Conservation (phyloP, 805 yeast species). For the Ogataea chonburiensis region DNA sequence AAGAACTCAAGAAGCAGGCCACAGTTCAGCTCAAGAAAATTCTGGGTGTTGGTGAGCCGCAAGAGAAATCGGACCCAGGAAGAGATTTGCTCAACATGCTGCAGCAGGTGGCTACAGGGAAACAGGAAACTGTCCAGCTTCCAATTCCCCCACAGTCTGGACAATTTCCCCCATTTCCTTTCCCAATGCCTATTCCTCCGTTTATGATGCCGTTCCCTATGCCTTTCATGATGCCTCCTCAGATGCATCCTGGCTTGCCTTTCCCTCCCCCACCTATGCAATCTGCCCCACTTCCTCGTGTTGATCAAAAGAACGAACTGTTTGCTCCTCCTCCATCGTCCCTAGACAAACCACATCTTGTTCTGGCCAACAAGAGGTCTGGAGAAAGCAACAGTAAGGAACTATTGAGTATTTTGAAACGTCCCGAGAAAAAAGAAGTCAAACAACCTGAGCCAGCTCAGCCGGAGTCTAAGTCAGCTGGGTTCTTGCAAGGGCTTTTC, state of each 20-base stretch:
- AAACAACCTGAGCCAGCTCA: slow-evolving; percentile 1
- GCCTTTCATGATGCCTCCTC: slow-evolving; percentile 17
- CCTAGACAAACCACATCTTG: slow-evolving; percentile 34
- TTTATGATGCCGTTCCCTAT: slow-evolving; percentile 18
- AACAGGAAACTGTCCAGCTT: slow-evolving; percentile 20
- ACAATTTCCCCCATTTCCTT: slow-evolving; percentile 23
- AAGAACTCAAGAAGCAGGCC: slow-evolving; percentile 58
- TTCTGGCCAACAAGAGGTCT: slow-evolving; percentile 28
- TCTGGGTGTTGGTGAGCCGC: slow-evolving; percentile 52
- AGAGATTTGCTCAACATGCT: slow-evolving; percentile 70
- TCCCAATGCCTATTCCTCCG: slow-evolving; percentile 29
- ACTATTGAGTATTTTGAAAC: slow-evolving; percentile 30
- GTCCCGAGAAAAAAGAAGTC: slow-evolving; percentile 5
- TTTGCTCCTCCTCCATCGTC: slow-evolving; percentile 34
- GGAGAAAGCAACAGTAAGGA: slow-evolving; percentile 35
- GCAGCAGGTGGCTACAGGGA: slow-evolving; percentile 42
- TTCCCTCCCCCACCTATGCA: slow-evolving; percentile 14
- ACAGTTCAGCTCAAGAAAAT: slow-evolving; percentile 63
- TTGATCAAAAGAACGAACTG: slow-evolving; percentile 14
- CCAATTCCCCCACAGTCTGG: slow-evolving; percentile 18
- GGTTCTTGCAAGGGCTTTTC: slow-evolving; percentile 22
- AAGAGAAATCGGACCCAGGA: slow-evolving; percentile 58
- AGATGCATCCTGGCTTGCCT: slow-evolving; percentile 13
- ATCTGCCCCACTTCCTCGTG: slow-evolving; percentile 10
- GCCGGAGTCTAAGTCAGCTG: slow-evolving; percentile 12